These are phyloP conservation scores for Neocatenulostroma microsporum DNA, from an alignment of 2,329 filamentous ascomycete species.

Conservation along the genomic window DNA sequence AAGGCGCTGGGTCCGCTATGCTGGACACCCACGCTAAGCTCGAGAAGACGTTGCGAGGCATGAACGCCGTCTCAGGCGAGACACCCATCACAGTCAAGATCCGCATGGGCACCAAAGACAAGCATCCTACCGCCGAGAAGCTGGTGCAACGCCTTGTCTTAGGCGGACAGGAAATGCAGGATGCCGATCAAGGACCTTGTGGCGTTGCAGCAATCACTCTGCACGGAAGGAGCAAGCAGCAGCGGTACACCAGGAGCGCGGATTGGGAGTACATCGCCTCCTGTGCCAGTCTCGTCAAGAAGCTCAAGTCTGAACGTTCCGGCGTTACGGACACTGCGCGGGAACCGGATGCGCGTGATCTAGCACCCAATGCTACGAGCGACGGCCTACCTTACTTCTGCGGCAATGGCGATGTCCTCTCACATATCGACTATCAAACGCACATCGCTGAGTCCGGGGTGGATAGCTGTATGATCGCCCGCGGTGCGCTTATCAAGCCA, in stretches of 20 bases:
- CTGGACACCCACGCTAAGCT: conserved; percentile 83
- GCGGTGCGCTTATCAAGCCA: conserved; percentile 91
- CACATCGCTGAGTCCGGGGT: conserved; percentile 71
- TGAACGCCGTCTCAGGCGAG: conserved; percentile 87
- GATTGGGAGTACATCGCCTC: conserved; percentile 94
- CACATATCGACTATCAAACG: conserved; percentile 76
- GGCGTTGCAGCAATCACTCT: conserved; percentile 94
- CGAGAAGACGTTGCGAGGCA: conserved; percentile 89
- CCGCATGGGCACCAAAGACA: conserved; percentile 78
- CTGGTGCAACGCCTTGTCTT: conserved; percentile 76
- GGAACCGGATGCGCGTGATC: conserved; percentile 67
- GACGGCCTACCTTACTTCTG: conserved; percentile 60
- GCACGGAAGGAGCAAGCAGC: conserved; percentile 86
- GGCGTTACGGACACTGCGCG: conserved; percentile 64
- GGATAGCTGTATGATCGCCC: conserved; percentile 94
- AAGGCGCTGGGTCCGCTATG: conserved; percentile 81
- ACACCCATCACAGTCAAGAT: conserved; percentile 94
- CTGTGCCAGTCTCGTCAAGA: conserved; percentile 74
- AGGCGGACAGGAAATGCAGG: conserved; percentile 64
- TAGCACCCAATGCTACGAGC: conserved; percentile 47
- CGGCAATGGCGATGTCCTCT: conserved; percentile 95
- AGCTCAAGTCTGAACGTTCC: conserved; percentile 63
- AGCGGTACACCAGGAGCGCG: conserved; percentile 85
- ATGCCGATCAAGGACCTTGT: conserved; percentile 59
- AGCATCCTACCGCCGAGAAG: conserved; percentile 68